Percentiles rank a stretch among this genome's conserved stretches.
Conservation (phyloP, 129 eudicot species). For the Pittosporum tobira region DNA sequence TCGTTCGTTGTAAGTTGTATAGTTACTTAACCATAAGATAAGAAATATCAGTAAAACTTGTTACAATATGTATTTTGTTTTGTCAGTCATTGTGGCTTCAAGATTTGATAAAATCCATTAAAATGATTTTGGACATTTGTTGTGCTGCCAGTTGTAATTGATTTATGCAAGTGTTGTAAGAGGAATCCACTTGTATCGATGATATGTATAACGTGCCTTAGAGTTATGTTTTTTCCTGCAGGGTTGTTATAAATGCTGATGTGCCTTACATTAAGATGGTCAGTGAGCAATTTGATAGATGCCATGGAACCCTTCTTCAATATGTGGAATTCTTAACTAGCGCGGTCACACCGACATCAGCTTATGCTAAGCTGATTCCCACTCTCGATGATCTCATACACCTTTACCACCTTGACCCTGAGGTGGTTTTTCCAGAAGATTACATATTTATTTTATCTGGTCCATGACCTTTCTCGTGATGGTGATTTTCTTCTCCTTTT, state of each 20-base stretch:
- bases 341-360: constrained; percentile 62
- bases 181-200: neutral
- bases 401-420: constrained; percentile 95
- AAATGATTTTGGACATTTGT: neutral
- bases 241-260: constrained; percentile 88
- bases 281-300: constrained; percentile 93
- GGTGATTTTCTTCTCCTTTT: neutral
- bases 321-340: constrained; percentile 88
- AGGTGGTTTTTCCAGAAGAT: constrained; percentile 57
- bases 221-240: constrained; percentile 17
- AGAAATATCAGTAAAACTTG: no score
- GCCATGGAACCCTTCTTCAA: constrained; percentile 97
- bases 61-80: neutral
- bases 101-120: neutral
- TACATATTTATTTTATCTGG: neutral
- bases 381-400: constrained; percentile 82
- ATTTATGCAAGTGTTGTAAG: neutral
- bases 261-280: constrained; percentile 94
- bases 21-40: no score
- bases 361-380: constrained; percentile 86
- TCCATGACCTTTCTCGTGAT: constrained; percentile 2
- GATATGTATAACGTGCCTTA: neutral
- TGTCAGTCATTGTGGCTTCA: neutral
- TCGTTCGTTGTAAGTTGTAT: constrained; percentile 79
- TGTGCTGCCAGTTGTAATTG: neutral